Base-by-base conservation (phyloP, 345 rosid species). In the Salix exigua region DNA sequence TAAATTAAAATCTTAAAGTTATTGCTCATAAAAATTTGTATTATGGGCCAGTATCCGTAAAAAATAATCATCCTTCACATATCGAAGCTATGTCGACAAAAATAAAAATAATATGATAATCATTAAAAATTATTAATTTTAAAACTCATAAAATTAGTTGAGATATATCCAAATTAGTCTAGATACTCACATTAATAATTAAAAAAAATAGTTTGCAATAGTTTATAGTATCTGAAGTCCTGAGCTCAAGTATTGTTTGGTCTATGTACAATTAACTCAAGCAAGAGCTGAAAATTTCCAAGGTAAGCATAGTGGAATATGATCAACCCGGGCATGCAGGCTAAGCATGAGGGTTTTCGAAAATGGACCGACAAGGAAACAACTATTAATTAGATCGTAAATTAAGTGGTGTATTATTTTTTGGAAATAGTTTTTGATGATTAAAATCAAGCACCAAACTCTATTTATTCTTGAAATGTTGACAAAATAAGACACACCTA, bases 131-230 rank as follows among this genome's bases (percentile, higher is more conserved):
- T 4, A 5, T 33, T 33, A 33, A 5, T 33, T 33, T 33, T 0
- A 33, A 5, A 5, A 5, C 0, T 33, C 0, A 0, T 33, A 33
- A 0, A 33, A 33, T 33, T 33, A 33, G 6, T 33, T 0, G 37
- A 33, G 6, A 5, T 33, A 1, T 0, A 5, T 1, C 0, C 0
- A 33, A 33, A 33, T 6, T 33, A 0, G 1, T 0, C 6, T 4
- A 1, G 5, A 33, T 5, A 33, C 1, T 33, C 0, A 33, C 5
- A 33, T 5, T 5, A 33, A 33, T 5, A 33, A 33, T 30, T 30
- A 33, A 5, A 33, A 4, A 33, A 33, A 33, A 0, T 33, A 6
- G 37, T 5, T n/a, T 3, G 61, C 26, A 21, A n/a, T 8, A 55
- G 5, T 3, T 55, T n/a, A 25, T 55, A 7, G 26, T 10, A 40